These are phyloP conservation scores for Fusarium nodosum DNA, from an alignment of 2,329 filamentous ascomycete genomes.

Conservation along the genomic window DNA sequence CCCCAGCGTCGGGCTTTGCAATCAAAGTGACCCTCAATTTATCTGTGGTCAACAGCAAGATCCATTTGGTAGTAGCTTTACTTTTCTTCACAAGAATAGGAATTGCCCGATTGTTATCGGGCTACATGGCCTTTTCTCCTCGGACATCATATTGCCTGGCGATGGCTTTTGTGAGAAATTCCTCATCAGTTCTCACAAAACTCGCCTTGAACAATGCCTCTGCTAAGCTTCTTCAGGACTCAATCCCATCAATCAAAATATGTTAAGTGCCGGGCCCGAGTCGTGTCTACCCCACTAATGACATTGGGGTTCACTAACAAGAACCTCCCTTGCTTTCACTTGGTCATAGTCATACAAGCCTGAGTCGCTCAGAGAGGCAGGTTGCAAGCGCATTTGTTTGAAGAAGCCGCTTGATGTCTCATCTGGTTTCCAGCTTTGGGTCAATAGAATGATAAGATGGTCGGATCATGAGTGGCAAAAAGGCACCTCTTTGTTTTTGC, in stretches of 20 bases:
- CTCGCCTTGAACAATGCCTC: conserved; percentile 24
- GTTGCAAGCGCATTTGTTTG: conserved; percentile 6
- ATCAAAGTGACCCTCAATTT: background rate
- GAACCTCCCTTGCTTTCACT: conserved; percentile 46
- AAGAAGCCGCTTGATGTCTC: conserved; percentile 38
- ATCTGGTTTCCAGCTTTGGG: conserved; percentile 12
- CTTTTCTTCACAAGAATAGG: background rate
- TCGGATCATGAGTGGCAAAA: conserved; percentile 26
- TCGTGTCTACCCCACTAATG: conserved; percentile 35
- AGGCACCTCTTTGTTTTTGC: conserved; percentile 15
- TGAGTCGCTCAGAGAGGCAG: conserved; percentile 29
- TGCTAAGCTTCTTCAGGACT: conserved; percentile 27
- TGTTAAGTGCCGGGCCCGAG: conserved; percentile 20
- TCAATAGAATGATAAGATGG: conserved; percentile 12
- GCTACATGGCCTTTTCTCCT: background rate
- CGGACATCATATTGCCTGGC: background rate
- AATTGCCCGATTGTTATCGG: background rate
- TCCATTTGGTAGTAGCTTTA: background rate
- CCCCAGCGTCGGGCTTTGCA: background rate
- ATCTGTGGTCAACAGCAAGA: background rate
- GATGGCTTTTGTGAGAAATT: conserved; percentile 15
- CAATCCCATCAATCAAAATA: conserved; percentile 26
- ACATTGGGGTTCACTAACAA: conserved; percentile 27
- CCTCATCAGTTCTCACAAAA: conserved; percentile 45
- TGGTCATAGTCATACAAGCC: conserved; percentile 31